A percentile compares a stretch with the other conserved stretches of the same genome.
These are phyloP conservation scores for Pichia sp. DNA, from an alignment of 1,139 yeast species.

Conservation along the genomic window DNA sequence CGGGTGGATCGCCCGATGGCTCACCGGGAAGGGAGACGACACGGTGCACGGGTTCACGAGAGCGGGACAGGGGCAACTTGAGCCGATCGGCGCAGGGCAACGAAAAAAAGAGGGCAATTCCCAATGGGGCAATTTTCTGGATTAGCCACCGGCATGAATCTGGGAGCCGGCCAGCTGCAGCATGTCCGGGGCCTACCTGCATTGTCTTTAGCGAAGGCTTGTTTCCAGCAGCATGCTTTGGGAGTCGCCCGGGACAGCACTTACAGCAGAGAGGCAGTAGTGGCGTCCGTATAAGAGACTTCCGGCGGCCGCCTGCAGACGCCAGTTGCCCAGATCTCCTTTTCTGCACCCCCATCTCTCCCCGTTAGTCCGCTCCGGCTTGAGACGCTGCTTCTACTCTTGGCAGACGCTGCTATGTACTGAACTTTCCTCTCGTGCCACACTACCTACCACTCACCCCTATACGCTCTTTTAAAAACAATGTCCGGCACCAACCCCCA, in stretches of 20 bases:
- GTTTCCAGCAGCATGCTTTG: conserved; percentile 1
- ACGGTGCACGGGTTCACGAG: neutral
- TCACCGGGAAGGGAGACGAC: neutral
- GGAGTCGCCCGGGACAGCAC: too few species aligned
- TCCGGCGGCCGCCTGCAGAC: neutral
- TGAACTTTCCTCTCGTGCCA: neutral
- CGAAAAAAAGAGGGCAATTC: neutral
- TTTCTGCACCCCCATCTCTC: too few species aligned
- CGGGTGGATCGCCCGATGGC: too few species aligned
- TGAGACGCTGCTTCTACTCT: neutral
- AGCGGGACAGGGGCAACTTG: neutral
- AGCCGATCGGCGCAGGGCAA: neutral
- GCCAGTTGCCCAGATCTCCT: neutral
- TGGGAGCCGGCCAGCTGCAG: neutral
- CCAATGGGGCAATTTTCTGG: conserved; percentile 1
- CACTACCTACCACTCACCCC: neutral
- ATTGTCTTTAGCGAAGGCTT: neutral
- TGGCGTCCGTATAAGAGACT: neutral
- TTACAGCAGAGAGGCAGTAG: too few species aligned
- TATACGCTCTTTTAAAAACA: neutral
- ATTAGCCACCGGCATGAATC: conserved; percentile 4
- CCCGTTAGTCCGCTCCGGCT: neutral
- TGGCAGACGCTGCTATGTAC: neutral
- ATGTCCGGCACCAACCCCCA: neutral
- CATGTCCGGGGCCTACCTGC: neutral